Conservation (phyloP, 495 filamentous ascomycete species). For the Daldinia vernicosa region DNA sequence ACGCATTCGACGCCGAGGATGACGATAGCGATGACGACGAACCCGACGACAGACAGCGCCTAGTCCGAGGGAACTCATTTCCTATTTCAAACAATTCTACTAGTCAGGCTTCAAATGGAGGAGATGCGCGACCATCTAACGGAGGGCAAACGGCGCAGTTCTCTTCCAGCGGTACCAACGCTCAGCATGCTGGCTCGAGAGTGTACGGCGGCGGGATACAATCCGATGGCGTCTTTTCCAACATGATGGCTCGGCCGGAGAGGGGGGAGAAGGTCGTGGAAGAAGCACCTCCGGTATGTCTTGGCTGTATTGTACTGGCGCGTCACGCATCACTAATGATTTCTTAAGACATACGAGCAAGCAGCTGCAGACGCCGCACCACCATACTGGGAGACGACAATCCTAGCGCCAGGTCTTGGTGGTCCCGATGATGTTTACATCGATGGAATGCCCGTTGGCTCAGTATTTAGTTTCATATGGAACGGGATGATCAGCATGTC, state of each 20-base stretch:
- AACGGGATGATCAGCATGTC: constrained; percentile 98
- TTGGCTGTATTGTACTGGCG: background rate
- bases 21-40: constrained; percentile 78
- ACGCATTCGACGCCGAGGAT: constrained; percentile 84
- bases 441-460: constrained; percentile 94
- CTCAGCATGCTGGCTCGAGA: constrained; percentile 43
- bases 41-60: constrained; percentile 81
- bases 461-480: constrained; percentile 95
- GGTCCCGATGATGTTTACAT: constrained; percentile 93
- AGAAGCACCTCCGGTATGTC: constrained; percentile 89
- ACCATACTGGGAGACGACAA: constrained; percentile 99
- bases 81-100: constrained; percentile 38
- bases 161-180: constrained; percentile 46
- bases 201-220: constrained; percentile 73
- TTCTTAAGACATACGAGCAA: constrained; percentile 90
- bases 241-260: constrained; percentile 90
- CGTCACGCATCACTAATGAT: constrained; percentile 44
- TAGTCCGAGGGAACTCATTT: constrained; percentile 77
- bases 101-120: constrained; percentile 21
- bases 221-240: constrained; percentile 95
- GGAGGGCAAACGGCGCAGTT: constrained; percentile 31
- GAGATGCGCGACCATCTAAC: constrained; percentile 20
- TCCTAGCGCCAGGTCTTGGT: constrained; percentile 85
- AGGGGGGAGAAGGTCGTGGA: constrained; percentile 81
- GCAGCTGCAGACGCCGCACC: constrained; percentile 95